These are phyloP conservation scores for Nissolia schottii DNA, from an alignment of 306 rosid genomes.

Conservation along the genomic window DNA sequence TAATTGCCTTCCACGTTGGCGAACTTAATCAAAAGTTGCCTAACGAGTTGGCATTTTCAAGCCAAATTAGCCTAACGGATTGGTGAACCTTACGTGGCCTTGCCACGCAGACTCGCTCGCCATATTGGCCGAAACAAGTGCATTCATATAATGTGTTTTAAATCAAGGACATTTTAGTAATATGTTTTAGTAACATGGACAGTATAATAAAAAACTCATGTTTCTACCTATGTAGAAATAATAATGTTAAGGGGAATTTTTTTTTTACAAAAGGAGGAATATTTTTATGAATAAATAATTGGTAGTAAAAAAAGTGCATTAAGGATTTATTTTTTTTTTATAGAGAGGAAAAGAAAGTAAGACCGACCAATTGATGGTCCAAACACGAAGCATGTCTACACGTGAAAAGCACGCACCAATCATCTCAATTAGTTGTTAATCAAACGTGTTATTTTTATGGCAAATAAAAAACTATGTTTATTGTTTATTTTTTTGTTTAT, in stretches of 20 bases:
- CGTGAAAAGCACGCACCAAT: constrained; percentile 33
- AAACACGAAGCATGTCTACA: constrained; percentile 38
- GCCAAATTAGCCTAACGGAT: too few relatives aligned
- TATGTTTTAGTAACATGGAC: too few relatives aligned
- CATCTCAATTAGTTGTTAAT: constrained; percentile 20
- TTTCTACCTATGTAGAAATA: background rate
- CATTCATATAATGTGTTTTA: too few relatives aligned
- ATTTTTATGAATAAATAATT: background rate
- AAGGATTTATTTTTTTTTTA: background rate
- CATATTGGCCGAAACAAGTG: too few relatives aligned
- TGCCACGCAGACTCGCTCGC: too few relatives aligned
- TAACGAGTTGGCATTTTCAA: too few relatives aligned
- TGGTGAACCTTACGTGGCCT: too few relatives aligned
- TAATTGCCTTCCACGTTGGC: too few relatives aligned
- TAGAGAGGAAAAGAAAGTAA: background rate
- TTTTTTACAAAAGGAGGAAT: background rate
- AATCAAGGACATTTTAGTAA: too few relatives aligned
- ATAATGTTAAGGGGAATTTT: background rate
- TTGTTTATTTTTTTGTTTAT: constrained; percentile 13
- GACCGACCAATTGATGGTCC: constrained; percentile 30
- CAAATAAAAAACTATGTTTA: background rate
- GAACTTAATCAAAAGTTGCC: too few relatives aligned
- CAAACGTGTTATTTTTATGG: background rate
- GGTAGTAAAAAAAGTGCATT: background rate
- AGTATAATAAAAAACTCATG: too few relatives aligned